Base-by-base conservation (phyloP, 2,329 filamentous ascomycete species). In the Fusarium sp. region DNA sequence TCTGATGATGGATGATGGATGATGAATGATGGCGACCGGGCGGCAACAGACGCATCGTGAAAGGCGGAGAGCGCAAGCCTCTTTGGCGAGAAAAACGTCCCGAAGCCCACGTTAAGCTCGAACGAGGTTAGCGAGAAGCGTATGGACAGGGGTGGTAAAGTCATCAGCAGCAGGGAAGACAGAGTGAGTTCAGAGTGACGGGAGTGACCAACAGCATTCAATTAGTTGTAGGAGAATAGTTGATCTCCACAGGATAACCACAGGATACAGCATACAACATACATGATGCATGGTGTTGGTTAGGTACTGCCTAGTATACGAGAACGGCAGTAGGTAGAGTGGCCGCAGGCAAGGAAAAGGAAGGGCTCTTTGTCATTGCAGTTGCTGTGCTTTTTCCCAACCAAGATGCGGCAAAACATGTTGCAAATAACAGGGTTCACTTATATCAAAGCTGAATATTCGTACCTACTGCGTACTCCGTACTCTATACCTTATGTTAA, bases 11-110 rank as follows among this genome's bases (percentile, higher is more conserved):
- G 67, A 26, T 22, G 22, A 22, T 22, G 22, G 24, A 24, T 24
- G 7, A 24, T 24, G 24, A 24, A 24, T 24, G 24, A 24, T 24
- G 24, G 24, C 72, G 79, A 79, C 79, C 79, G 78, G 79, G 79
- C 79, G 79, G 78, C 74, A 79, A 80, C 68, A 76, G 73, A 67
- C 71, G 74, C 74, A 62, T 73, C 74, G 71, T 80, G 78, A 81
- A 80, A 80, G 79, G 79, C 75, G 73, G 68, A 72, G 65, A 63
- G 64, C 54, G 53, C 48, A 61, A 67, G 66, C 66, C 66, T 70
- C 62, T 66, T 64, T 65, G 56, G 52, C 46, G 54, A 55, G 61
- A 63, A 63, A 71, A 74, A 68, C 69, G 68, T 67, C 65, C 62
- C 66, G 62, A 71, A 71, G 67, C 61, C 56, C 40, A 26, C 37